phyloP scores from a whole-genome alignment of 2,329 filamentous ascomycete genomes.

The Cladorrhinum sp. region DNA sequence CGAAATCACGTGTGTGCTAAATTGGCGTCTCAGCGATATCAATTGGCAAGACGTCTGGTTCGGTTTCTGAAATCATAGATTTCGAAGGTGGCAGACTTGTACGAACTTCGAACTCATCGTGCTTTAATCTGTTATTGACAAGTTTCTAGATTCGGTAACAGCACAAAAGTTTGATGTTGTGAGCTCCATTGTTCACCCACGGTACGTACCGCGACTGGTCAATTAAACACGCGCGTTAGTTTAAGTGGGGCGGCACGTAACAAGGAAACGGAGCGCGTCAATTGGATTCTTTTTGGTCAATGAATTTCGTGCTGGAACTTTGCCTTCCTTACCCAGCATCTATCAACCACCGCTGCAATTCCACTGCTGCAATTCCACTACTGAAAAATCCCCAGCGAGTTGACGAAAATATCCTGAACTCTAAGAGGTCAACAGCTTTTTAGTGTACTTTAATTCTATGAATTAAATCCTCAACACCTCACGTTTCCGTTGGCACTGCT shows the following conservation, averaged over 20 bases:
- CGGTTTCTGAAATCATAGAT: too few species aligned
- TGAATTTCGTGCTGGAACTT: conserved; percentile 20
- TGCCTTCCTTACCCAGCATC: background rate
- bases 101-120: too few species aligned
- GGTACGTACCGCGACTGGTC: conserved; percentile 11
- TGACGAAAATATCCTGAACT: background rate
- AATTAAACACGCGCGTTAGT: conserved; percentile 24
- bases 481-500: background rate
- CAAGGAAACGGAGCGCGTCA: conserved; percentile 27
- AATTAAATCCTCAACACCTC: background rate
- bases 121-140: background rate
- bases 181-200: background rate
- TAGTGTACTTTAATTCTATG: background rate
- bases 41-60: conserved; percentile 4
- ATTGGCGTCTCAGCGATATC: background rate
- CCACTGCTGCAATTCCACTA: background rate
- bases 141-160: background rate
- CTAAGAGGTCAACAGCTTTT: background rate
- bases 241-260: conserved; percentile 32
- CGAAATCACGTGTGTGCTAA: conserved; percentile 11
- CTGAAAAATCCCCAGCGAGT: background rate
- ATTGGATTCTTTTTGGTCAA: background rate
- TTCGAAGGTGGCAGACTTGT: too few species aligned
- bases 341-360: background rate
- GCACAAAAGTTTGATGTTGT: background rate